A percentile compares a stretch with the other conserved stretches of the same genome.
These are phyloP conservation scores for Lentinus tigrinus DNA, from an alignment of 768 basidiomycete genomes.

Conservation along the genomic window DNA sequence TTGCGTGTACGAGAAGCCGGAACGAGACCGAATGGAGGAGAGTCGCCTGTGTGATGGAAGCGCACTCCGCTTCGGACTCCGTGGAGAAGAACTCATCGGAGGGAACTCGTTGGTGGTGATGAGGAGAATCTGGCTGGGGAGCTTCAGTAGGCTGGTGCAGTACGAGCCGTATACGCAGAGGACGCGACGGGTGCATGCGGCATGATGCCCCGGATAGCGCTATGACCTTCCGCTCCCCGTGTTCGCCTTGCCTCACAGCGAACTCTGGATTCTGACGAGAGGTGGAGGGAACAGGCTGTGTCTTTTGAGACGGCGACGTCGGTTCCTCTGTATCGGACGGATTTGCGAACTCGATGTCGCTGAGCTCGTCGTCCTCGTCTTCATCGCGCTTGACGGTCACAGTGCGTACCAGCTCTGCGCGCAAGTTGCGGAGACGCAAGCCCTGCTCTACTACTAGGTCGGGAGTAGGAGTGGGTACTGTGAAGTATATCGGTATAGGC, in stretches of 20 bases:
- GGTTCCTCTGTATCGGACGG: conserved; percentile 36
- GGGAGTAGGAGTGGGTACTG: conserved; percentile 71
- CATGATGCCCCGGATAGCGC: conserved; percentile 90
- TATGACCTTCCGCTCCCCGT: conserved; percentile 50
- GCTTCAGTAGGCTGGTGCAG: conserved; percentile 46
- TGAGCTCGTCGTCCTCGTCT: conserved; percentile 1
- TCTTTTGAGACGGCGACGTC: conserved; percentile 22
- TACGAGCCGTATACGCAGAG: conserved; percentile 77
- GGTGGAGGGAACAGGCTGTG: conserved; percentile 22
- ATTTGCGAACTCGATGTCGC: conserved; percentile 17
- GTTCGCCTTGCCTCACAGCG: conserved; percentile 22
- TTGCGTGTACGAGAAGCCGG: conserved; percentile 66
- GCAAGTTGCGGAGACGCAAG: conserved; percentile 75
- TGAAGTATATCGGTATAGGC: conserved; percentile 75
- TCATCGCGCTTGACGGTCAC: conserved; percentile 47
- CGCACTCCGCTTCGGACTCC: conserved; percentile 64
- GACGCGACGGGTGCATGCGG: conserved; percentile 76
- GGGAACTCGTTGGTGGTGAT: conserved; percentile 2
- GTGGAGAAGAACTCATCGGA: conserved; percentile 37
- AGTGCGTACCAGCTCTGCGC: conserved; percentile 71
- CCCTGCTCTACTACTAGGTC: conserved; percentile 69
- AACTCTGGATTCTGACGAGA: conserved; percentile 16
- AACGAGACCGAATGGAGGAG: conserved; percentile 84
- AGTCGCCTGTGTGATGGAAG: conserved; percentile 77
- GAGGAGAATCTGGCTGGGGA: not conserved